Percentiles rank a stretch among this genome's conserved stretches.
These are phyloP conservation scores for Elaeis oleifera DNA, from an alignment of 202 grass and related monocot species.

Conservation along the genomic window DNA sequence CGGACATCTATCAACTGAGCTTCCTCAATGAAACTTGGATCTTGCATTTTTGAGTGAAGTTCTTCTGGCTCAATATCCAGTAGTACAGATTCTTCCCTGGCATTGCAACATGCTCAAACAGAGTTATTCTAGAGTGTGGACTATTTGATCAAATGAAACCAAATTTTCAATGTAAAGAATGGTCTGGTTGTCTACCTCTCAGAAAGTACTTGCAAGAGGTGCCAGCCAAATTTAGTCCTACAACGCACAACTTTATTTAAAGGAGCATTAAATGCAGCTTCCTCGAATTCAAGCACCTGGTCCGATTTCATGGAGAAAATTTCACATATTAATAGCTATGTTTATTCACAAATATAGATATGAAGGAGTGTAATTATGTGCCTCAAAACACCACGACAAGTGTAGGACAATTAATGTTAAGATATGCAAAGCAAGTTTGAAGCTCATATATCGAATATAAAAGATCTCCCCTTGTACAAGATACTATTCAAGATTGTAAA, in stretches of 20 bases:
- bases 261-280: constrained; percentile 83
- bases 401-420: too few species aligned
- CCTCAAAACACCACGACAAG: too few species aligned
- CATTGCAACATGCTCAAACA: constrained; percentile 12
- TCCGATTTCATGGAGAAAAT: constrained; percentile 24
- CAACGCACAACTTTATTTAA: constrained; percentile 88
- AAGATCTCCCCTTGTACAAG: too few species aligned
- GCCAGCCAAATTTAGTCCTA: constrained; percentile 98
- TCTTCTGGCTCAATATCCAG: constrained; percentile 75
- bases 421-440: too few species aligned
- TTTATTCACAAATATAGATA: too few species aligned
- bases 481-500: too few species aligned
- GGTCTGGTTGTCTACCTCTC: constrained; percentile 53
- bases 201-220: constrained; percentile 91
- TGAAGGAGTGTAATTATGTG: too few species aligned
- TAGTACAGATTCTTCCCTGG: constrained; percentile 71
- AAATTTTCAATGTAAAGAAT: background rate
- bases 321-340: background rate
- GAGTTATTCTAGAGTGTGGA: too few species aligned
- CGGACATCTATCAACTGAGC: constrained; percentile 91
- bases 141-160: too few species aligned
- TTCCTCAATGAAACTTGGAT: constrained; percentile 72
- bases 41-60: constrained; percentile 86
- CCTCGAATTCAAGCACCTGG: constrained; percentile 95
- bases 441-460: too few species aligned